Base-by-base conservation (phyloP, 208 protist species). In the Wallacemonas sp. region DNA sequence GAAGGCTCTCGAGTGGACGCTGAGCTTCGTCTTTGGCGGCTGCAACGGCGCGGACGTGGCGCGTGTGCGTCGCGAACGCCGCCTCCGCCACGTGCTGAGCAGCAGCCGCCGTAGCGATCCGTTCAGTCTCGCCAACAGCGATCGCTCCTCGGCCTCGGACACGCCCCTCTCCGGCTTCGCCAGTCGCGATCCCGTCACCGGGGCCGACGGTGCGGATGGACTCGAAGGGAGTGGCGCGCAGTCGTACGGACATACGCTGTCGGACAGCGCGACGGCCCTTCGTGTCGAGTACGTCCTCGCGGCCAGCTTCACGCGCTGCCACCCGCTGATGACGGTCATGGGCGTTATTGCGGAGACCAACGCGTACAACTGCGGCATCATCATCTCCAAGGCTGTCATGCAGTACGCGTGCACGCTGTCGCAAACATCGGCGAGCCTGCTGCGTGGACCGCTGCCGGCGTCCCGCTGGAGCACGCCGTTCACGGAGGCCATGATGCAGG, bases 251-350 rank as follows among this genome's bases (percentile, higher is more conserved):
- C n/a, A 70, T 16, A 19, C 36, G 23, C 48, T 41, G 24, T 27
- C 47, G 29, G 26, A 54, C 29, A 47, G 38, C 33, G 32, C 68
- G 1, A 54, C 65, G 6, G 64, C 67, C 41, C 70, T 85, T 21
- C 68, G 76, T 12, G 76, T 86, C 26, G 76, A 83, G 73, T 86
- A 86, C 70, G 63, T 86, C 19, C 60, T 86, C 12, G 80, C 75
- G 6, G 62, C 75, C 5, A 80, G 72, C 65, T 86, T 86, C 43
- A 80, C 72, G 24, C 74, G 65, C 6, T 82, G 72, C 49, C 80
- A 80, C 56, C 65, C 80, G 2, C 69, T 86, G 47, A 79, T 81
- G 80, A 83, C 76, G 11, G 72, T 86, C 9, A 79, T 86, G 19
- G 80, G 80, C 9, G 55, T 39, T 32, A 70, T 86, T 0, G 76